Percentiles rank a stretch among this genome's conserved stretches.
phyloP scores from a whole-genome alignment of 805 yeast species.

The Cyberlindnera maclurae region DNA sequence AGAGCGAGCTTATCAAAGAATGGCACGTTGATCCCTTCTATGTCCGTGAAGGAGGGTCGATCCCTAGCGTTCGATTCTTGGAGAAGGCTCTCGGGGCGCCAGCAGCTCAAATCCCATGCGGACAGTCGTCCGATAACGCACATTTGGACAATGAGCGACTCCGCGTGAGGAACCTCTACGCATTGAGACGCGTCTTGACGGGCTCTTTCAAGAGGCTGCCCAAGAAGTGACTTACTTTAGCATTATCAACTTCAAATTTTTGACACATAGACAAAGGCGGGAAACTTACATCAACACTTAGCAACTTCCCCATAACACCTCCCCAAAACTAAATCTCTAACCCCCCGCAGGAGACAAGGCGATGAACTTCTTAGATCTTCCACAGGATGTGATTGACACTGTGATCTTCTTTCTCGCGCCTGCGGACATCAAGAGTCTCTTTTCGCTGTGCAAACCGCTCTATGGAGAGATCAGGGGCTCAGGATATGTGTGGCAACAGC shows the following conservation, averaged over 20 bases:
- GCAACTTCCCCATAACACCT: no score
- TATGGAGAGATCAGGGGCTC: slow-evolving; percentile 31
- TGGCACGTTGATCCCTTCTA: slow-evolving; percentile 82
- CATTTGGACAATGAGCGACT: slow-evolving; percentile 85
- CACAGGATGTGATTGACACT: slow-evolving; percentile 30
- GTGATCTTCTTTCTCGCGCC: slow-evolving; percentile 21
- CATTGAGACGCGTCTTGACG: slow-evolving; percentile 55
- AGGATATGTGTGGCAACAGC: slow-evolving; percentile 34
- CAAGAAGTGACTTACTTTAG: slow-evolving; percentile 3
- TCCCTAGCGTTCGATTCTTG: slow-evolving; percentile 79
- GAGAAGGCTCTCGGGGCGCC: slow-evolving; percentile 80
- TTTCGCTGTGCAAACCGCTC: slow-evolving; percentile 33
- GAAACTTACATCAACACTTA: no score
- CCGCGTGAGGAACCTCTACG: slow-evolving; percentile 69
- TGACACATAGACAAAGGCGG: slow-evolving; percentile 1
- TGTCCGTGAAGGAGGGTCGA: slow-evolving; percentile 95
- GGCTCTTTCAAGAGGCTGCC: slow-evolving; percentile 19
- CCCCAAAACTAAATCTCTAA: slow-evolving; percentile 5
- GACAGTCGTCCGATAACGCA: slow-evolving; percentile 91
- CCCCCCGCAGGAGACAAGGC: neutral
- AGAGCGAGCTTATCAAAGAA: slow-evolving; percentile 51
- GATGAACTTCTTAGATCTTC: slow-evolving; percentile 7
- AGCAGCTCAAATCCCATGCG: slow-evolving; percentile 95
- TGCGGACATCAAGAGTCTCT: slow-evolving; percentile 34
- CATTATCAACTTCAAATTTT: neutral